Conservation (phyloP, 2,329 filamentous ascomycete species). For the Cercospora beticola region DNA sequence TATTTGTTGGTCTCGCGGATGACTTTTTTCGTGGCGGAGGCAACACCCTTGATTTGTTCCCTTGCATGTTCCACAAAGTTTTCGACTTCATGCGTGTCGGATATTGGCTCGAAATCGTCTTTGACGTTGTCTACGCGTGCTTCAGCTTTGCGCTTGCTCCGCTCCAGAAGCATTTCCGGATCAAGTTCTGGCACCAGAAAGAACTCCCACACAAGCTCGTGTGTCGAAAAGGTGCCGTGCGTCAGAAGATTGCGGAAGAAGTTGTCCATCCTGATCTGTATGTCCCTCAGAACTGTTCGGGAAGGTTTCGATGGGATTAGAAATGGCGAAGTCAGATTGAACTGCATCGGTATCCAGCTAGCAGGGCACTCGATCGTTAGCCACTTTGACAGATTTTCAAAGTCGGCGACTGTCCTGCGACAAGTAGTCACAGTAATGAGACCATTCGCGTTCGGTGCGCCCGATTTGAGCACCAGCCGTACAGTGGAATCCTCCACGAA, state of each 20-base stretch:
- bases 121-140: slow-evolving; percentile 77
- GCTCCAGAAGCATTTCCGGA: slow-evolving; percentile 82
- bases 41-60: slow-evolving; percentile 83
- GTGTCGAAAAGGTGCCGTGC: slow-evolving; percentile 90
- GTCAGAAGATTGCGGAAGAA: slow-evolving; percentile 83
- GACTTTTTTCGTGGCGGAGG: slow-evolving; percentile 77
- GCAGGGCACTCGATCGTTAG: slow-evolving; percentile 87
- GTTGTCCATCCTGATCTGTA: slow-evolving; percentile 80
- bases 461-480: slow-evolving; percentile 89
- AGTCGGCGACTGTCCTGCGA: slow-evolving; percentile 80
- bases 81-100: slow-evolving; percentile 76
- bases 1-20: slow-evolving; percentile 76
- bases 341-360: slow-evolving; percentile 84
- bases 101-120: slow-evolving; percentile 83
- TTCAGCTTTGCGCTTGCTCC: slow-evolving; percentile 83
- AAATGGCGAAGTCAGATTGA: slow-evolving; percentile 79
- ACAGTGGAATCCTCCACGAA: slow-evolving; percentile 97
- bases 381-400: slow-evolving; percentile 83
- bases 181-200: slow-evolving; percentile 95
- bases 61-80: slow-evolving; percentile 88
- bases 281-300: slow-evolving; percentile 78
- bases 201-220: slow-evolving; percentile 99
- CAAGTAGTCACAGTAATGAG: slow-evolving; percentile 95
- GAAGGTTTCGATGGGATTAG: slow-evolving; percentile 92
- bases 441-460: slow-evolving; percentile 74